These are phyloP conservation scores for Nicotiana knightiana DNA, from an alignment of 257 asterid species.

Conservation along the genomic window DNA sequence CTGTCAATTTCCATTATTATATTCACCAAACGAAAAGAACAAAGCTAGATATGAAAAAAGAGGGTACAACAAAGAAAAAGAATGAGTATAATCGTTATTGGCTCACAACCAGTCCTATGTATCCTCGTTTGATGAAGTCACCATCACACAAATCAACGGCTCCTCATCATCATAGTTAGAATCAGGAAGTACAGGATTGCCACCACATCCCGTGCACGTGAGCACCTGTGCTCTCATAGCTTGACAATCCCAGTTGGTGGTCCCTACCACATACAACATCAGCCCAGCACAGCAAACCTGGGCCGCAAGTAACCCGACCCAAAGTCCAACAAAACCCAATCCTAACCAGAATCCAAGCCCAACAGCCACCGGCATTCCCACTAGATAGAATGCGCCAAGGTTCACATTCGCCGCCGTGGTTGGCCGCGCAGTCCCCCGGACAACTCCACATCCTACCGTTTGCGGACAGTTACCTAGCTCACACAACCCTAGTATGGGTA, in stretches of 20 bases:
- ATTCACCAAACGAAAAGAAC: no score
- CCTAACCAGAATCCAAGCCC: constrained; percentile 55
- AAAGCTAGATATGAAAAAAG: no score
- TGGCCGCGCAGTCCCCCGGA: constrained; percentile 81
- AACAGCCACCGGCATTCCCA: constrained; percentile 77
- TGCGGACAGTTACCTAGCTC: constrained; percentile 92
- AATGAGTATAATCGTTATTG: no score
- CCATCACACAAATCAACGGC: constrained; percentile 54
- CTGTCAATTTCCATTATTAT: no score
- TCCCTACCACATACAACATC: constrained; percentile 72
- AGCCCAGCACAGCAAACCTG: constrained; percentile 81
- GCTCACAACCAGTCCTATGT: no score
- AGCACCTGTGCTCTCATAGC: constrained; percentile 66
- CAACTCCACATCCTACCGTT: constrained; percentile 81
- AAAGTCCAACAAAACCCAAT: constrained; percentile 69
- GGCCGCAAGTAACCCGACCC: constrained; percentile 75
- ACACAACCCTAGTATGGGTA: constrained; percentile 74
- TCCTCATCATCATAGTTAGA: constrained; percentile 23
- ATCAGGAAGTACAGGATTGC: constrained; percentile 10
- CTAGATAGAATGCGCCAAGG: constrained; percentile 72
- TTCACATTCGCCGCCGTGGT: constrained; percentile 76
- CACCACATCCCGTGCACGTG: constrained; percentile 50
- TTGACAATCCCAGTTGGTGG: constrained; percentile 65
- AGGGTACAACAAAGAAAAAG: no score
- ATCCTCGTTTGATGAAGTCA: constrained; percentile 29